Evolutionary conservation across 1,139 yeast genomes (phyloP).

Genomic region (Sugiyamaella sp.): DNA sequence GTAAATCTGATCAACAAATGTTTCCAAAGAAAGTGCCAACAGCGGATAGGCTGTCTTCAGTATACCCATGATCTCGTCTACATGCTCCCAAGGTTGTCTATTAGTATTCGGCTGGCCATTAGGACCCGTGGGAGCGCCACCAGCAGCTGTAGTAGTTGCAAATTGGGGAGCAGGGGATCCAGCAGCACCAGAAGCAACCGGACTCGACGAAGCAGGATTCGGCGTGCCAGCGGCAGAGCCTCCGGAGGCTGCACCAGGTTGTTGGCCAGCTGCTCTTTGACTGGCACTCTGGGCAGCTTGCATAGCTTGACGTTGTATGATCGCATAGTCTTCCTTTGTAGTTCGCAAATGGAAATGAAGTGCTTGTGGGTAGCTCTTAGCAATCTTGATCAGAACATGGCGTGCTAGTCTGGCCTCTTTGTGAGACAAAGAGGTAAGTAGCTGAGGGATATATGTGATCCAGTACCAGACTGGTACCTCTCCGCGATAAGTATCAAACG

Average conservation of each 20-base stretch:
- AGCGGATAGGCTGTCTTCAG: conserved; percentile 95
- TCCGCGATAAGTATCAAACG: conserved; percentile 90
- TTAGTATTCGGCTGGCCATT: conserved; percentile 24
- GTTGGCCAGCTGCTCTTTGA: conserved; percentile 18
- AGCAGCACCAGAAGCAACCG: conserved; percentile 17
- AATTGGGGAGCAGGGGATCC: conserved; percentile 22
- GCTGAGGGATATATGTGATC: conserved; percentile 96
- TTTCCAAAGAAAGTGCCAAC: conserved; percentile 87
- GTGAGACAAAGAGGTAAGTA: conserved; percentile 85
- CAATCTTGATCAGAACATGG: conserved; percentile 85
- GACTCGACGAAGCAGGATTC: conserved; percentile 11
- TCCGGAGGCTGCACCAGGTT: conserved; percentile 16
- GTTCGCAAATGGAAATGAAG: conserved; percentile 94
- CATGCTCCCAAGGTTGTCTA: conserved; percentile 90
- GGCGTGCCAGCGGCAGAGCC: conserved; percentile 22
- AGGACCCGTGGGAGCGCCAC: conserved; percentile 23
- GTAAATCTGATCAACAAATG: conserved; percentile 91
- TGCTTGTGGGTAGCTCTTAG: conserved; percentile 96
- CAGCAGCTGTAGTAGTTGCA: conserved; percentile 21
- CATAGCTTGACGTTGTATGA: conserved; percentile 77
- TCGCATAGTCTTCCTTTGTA: conserved; percentile 90
- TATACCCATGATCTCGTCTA: conserved; percentile 93
- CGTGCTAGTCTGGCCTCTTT: conserved; percentile 89
- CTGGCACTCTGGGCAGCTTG: conserved; percentile 50
- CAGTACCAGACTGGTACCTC: conserved; percentile 99